Evolutionary conservation across 108 stramenopile species (phyloP), one percentile per base, ranked within the genome.

Genomic region (Pseudonitzschia multistriata): DNA sequence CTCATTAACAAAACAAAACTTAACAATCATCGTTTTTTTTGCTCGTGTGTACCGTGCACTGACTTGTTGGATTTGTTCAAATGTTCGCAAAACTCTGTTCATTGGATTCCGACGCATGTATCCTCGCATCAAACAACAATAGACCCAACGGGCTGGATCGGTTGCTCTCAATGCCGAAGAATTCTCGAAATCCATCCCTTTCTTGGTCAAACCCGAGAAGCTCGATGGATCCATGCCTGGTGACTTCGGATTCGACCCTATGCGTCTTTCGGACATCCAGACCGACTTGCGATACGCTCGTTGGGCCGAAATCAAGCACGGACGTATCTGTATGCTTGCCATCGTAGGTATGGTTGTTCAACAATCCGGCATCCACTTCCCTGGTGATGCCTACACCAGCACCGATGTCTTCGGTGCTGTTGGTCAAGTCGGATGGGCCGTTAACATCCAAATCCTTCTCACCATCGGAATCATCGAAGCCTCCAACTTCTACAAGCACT

Each of bases 211-310:
- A 70, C 97, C 96, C 31, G 88, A 87, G 53, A 90, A 96, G 75
- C 89, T 98, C 24, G 96, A 97, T 73, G 96, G 96, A 70, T 88
- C 93, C 63, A 88, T 97, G 88, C 82, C 96, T 24, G 96, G 95
- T 45, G 98, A 98, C 68, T 88, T 94, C 72, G 97, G 97, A 34
- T 95, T 95, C 71, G 98, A 98, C 79, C 98, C 98, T 70, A 94
- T 98, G 82, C 92, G 96, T 52, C 92, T 98, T 60, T 90, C 74
- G 62, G 82, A 80, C 81, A 90, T 84, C 49, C 83, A 81, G 49
- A 66, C 77, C 13, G 95, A 96, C 74, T 82, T 93, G 57, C 91
- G 87, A 68, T 96, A 92, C 85, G 78, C 92, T 69, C 87, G 92
- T 28, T 92, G 92, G 86, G 80, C 91, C 25, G 95, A 96, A 78